Conservation (phyloP, 2,329 filamentous ascomycete species). For the Fusarium sp. region DNA sequence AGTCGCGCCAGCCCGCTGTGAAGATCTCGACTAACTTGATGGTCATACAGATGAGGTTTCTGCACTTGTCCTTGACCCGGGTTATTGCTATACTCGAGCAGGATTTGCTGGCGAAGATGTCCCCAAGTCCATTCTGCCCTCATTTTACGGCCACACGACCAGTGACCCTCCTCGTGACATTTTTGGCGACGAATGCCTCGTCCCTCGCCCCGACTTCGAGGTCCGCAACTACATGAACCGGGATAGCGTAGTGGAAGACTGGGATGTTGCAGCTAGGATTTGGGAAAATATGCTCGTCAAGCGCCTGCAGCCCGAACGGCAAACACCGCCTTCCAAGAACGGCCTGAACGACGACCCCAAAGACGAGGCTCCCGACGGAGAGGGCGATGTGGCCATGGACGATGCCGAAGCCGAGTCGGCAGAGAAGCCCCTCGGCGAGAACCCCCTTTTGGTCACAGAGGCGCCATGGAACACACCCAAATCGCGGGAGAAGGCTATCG, state of each 20-base stretch:
- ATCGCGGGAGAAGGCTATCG: constrained; percentile 92
- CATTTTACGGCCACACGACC: constrained; percentile 82
- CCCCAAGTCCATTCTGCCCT: constrained; percentile 93
- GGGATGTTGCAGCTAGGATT: constrained; percentile 89
- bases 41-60: constrained; percentile 87
- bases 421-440: constrained; percentile 89
- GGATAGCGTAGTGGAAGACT: constrained; percentile 94
- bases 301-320: constrained; percentile 84
- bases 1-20: constrained; percentile 33
- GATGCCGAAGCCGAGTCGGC: constrained; percentile 59
- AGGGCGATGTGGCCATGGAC: constrained; percentile 75
- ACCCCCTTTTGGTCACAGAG: constrained; percentile 93
- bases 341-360: constrained; percentile 80
- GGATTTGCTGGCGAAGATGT: constrained; percentile 98
- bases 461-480: constrained; percentile 93
- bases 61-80: constrained; percentile 95
- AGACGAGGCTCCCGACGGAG: constrained; percentile 72
- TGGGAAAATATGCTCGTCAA: constrained; percentile 96
- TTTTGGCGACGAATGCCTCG: constrained; percentile 93
- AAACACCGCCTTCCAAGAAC: constrained; percentile 80
- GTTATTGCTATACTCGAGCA: constrained; percentile 91
- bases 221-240: constrained; percentile 93
- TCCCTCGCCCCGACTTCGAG: constrained; percentile 82
- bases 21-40: constrained; percentile 39
- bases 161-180: constrained; percentile 68